phyloP scores from a whole-genome alignment of 2,329 filamentous ascomycete genomes.

The Metarhizium rileyi region DNA sequence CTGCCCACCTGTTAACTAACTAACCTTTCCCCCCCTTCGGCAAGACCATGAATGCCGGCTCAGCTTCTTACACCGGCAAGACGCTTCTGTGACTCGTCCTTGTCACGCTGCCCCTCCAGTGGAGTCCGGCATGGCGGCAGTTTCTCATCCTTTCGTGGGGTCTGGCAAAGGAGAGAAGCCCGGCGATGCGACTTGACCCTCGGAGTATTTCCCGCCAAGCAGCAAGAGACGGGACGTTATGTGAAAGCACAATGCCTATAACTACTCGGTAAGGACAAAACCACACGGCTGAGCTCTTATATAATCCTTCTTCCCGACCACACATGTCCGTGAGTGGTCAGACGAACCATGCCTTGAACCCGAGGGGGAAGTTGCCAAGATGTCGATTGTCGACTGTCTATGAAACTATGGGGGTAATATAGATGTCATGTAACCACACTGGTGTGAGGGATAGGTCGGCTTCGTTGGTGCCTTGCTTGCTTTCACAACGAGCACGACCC shows the following conservation, averaged over 20 bases:
- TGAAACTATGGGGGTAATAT: not conserved
- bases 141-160: no score
- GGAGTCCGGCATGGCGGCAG: no score
- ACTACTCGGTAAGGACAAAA: not conserved
- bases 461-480: not conserved
- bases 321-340: not conserved
- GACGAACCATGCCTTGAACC: not conserved
- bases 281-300: not conserved
- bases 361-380: not conserved
- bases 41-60: no score
- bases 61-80: no score
- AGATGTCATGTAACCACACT: conserved; percentile 2
- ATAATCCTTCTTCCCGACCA: not conserved
- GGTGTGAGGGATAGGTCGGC: not conserved
- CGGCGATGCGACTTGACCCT: no score
- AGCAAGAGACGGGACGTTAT: no score
- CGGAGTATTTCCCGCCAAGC: no score
- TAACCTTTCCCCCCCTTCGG: no score
- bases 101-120: no score
- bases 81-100: no score
- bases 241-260: not conserved
- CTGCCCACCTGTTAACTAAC: no score
- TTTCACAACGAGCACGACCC: not conserved
- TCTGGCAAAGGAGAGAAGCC: no score
- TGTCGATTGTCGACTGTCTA: not conserved